These are phyloP conservation scores for Fusarium gaditjirri DNA, from an alignment of 2,329 filamentous ascomycete species.

Conservation along the genomic window DNA sequence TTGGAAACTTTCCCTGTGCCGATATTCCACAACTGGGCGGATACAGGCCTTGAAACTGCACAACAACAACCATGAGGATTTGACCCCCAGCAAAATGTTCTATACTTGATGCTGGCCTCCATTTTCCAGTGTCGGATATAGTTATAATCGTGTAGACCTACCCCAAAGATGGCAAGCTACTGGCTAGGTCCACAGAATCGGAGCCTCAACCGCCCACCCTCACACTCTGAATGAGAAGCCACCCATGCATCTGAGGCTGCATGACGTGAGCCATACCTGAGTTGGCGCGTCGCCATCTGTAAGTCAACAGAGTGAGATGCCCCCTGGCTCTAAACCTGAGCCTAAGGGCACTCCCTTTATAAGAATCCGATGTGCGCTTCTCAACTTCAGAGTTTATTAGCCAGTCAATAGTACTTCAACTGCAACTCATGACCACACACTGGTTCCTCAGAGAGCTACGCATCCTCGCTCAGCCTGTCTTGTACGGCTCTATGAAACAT, in stretches of 20 bases:
- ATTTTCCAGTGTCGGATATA: background rate
- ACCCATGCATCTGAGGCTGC: background rate
- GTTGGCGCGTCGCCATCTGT: background rate
- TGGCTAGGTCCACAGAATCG: background rate
- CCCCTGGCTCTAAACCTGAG: background rate
- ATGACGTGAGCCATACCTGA: background rate
- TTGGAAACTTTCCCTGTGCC: background rate
- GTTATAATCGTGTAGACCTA: background rate
- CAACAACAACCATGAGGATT: background rate
- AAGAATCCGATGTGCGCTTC: background rate
- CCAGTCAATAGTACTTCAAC: background rate
- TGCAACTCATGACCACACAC: background rate
- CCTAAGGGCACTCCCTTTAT: background rate
- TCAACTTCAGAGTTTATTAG: background rate
- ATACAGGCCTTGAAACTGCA: background rate
- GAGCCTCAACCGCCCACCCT: background rate
- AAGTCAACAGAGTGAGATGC: background rate
- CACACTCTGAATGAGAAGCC: background rate
- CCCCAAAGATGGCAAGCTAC: background rate
- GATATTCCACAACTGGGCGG: background rate
- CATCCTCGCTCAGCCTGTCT: background rate
- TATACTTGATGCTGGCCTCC: background rate
- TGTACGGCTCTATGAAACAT: background rate
- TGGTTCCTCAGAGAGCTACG: background rate
- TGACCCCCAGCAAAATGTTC: background rate